A percentile compares a stretch with the other conserved stretches of the same genome.
These are phyloP conservation scores for Leptoxyphium fumago DNA, from an alignment of 2,329 filamentous ascomycete species.

Conservation along the genomic window DNA sequence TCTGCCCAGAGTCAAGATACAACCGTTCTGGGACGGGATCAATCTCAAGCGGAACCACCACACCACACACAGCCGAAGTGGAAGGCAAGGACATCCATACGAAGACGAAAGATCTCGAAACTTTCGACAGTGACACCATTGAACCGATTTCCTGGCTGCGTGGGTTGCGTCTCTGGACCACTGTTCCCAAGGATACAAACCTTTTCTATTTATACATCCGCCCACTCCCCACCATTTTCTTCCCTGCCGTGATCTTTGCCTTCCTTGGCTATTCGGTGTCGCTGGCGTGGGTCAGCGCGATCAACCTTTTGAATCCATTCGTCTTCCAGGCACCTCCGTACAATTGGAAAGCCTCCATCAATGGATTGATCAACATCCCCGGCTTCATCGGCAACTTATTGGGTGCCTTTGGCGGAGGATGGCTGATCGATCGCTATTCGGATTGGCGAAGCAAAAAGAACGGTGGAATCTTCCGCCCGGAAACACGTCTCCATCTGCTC, in stretches of 20 bases:
- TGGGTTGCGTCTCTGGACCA: constrained; percentile 22
- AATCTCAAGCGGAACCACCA: background rate
- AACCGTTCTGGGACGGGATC: constrained; percentile 10
- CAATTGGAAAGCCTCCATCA: constrained; percentile 21
- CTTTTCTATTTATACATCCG: constrained; percentile 23
- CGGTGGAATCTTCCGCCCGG: constrained; percentile 31
- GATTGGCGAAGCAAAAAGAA: constrained; percentile 27
- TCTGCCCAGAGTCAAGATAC: constrained; percentile 25
- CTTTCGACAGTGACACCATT: constrained; percentile 3
- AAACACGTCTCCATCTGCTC: constrained; percentile 28
- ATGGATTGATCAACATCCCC: constrained; percentile 27
- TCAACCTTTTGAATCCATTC: constrained; percentile 26
- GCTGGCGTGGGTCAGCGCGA: constrained; percentile 24
- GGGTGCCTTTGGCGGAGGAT: constrained; percentile 29
- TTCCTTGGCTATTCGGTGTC: constrained; percentile 25
- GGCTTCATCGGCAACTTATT: constrained; percentile 29
- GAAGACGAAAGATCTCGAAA: constrained; percentile 2
- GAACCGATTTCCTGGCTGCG: constrained; percentile 21
- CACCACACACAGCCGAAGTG: background rate
- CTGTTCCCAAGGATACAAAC: constrained; percentile 16
- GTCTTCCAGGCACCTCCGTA: constrained; percentile 27
- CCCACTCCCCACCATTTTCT: constrained; percentile 23
- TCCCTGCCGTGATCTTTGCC: constrained; percentile 23
- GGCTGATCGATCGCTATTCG: constrained; percentile 29
- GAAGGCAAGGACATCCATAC: constrained; percentile 1